Evolutionary conservation across 1,139 yeast species (phyloP), one percentile per base, ranked within the genome.

Genomic region (Yamadazyma dendronema): DNA sequence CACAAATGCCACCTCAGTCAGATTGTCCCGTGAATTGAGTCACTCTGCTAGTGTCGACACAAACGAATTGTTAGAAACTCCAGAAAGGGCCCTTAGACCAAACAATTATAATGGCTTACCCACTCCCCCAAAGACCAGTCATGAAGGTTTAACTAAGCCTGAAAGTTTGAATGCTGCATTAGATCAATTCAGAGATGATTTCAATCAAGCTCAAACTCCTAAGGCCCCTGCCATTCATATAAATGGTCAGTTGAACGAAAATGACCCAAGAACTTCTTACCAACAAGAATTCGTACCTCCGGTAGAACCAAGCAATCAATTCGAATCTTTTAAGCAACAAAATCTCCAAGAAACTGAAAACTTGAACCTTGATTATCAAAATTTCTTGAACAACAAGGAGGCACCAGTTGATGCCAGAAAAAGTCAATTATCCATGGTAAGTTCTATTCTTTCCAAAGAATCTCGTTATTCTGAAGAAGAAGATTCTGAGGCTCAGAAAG

Each of bases 361-460:
- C 9, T 40, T 53, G 34, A 52, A 47, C 37, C 50, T 43, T 16
- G 70, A 67, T 32, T 65, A 62, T 40, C 61, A 64, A 31, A 47
- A 52, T n/a, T 64, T 61, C 40, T 54, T 66, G 38, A 47, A 44
- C 33, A 22, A 42, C 28, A 28, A 25, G 27, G 12, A 24, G 27
- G 5, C 36, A 17, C 21, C 15, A 2, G 28, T 30, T 11, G 39
- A 40, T 17, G 33, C 39, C 13, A 48, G 70, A 44, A 50, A 56
- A 30, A 64, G 71, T 42, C 72, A 65, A 36, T 43, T 65, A 17
- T 69, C 75, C 9, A 70, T 66, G 61, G 71, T 69, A 5, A 67
- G 74, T 43, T 70, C 75, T 0, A 65, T 70, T 35, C 55, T 70
- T 13, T 67, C 74, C 11, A 69, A 67, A 43, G 68, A 57, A 24